Evolutionary conservation across 2,329 filamentous ascomycete species (phyloP), one percentile per base, ranked within the genome.

Genomic region (Colletotrichum coccodes): DNA sequence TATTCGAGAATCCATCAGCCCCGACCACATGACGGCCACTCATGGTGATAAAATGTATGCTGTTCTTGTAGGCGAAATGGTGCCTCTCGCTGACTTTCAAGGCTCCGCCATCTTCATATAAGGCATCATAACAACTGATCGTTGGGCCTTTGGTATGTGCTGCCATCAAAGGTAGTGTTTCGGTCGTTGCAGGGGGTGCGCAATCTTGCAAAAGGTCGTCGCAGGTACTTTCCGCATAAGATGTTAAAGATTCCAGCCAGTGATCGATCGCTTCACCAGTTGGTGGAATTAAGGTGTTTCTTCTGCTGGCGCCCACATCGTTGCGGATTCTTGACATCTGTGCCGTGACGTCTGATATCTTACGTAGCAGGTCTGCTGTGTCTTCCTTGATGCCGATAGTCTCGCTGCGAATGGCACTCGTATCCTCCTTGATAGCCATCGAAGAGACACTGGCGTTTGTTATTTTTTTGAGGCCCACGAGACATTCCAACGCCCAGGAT

Each of bases 371-470:
- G 18, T 68, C 34, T 3, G n/a, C 46, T 6, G 70, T 66, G 42
- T 70, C 66, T 34, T 70, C 57, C 26, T 64, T 66, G 58, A 71
- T 70, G 11, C 56, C 53, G 34, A 7, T 12, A 4, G 63, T 44
- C 8, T 62, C 60, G 44, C 18, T 44, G 11, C 64, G 60, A 30
- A 65, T 56, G 34, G 56, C 60, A 6, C 46, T 42, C 1, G 47
- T 58, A 38, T 58, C 68, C 5, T 67, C 46, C n/a, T 59, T 67
- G 42, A 61, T 63, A 6, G 34, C 30, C 12, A 62, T 64, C 6
- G 72, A 68, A 30, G 70, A 56, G 28, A 40, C 52, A 14, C 52
- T 56, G 9, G 3, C 12, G 11, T 34, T 30, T 21, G 11, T 56
- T 8, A 56, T n/a, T n/a, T 11, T 18, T 18, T 14, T 23, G 12